Conservation (phyloP, 805 yeast species). For the Maudiozyma serrabonitensis region DNA sequence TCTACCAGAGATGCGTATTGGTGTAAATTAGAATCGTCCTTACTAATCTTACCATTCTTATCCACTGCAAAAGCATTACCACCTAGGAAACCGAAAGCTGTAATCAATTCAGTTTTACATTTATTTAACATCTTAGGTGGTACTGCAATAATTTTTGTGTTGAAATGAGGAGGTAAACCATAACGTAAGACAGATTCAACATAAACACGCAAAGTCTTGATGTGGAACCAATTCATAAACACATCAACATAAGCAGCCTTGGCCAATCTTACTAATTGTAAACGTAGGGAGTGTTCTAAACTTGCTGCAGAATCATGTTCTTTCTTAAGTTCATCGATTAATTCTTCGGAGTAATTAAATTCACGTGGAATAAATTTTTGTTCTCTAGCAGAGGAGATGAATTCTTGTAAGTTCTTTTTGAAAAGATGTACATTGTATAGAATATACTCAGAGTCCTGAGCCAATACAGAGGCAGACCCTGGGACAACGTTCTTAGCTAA, state of each 20-base stretch:
- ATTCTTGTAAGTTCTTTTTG: slow-evolving; percentile 67
- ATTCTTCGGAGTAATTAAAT: slow-evolving; percentile 73
- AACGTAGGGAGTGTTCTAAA: slow-evolving; percentile 60
- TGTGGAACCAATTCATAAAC: slow-evolving; percentile 78
- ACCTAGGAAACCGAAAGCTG: slow-evolving; percentile 79
- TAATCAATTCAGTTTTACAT: slow-evolving; percentile 61
- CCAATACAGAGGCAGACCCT: slow-evolving; percentile 64
- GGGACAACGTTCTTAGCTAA: slow-evolving; percentile 81
- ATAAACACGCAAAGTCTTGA: slow-evolving; percentile 76
- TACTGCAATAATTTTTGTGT: slow-evolving; percentile 38
- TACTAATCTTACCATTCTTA: slow-evolving; percentile 50
- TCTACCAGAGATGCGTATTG: slow-evolving; percentile 92
- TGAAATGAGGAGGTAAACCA: slow-evolving; percentile 91
- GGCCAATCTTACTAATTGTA: slow-evolving; percentile 73
- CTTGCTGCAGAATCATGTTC: slow-evolving; percentile 72
- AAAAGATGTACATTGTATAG: slow-evolving; percentile 76
- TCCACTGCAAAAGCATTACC: slow-evolving; percentile 77
- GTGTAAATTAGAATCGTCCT: slow-evolving; percentile 53
- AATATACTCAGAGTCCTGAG: slow-evolving; percentile 62
- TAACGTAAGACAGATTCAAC: slow-evolving; percentile 92
- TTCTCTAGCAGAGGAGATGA: slow-evolving; percentile 65
- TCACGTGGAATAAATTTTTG: slow-evolving; percentile 88
- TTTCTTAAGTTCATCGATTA: slow-evolving; percentile 58
- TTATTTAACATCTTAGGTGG: slow-evolving; percentile 40
- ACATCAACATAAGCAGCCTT: slow-evolving; percentile 87